A percentile compares a stretch with the other conserved stretches of the same genome.
Conservation (phyloP, 129 eudicot species). For the Centaurea solstitialis region DNA sequence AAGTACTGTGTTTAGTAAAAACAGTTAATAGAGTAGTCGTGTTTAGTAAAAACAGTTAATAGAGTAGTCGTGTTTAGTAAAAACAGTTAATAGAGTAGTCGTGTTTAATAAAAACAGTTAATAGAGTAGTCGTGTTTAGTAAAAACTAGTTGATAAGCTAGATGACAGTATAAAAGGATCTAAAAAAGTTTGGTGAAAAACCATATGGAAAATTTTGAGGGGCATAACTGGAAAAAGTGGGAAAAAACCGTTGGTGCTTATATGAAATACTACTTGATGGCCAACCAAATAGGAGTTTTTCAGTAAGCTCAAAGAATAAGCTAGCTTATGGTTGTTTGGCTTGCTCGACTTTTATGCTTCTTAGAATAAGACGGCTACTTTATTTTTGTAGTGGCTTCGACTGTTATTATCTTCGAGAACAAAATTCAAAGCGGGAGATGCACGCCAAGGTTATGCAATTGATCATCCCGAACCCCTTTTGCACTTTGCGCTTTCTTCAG, state of each 20-base stretch:
- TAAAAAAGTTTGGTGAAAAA: background rate
- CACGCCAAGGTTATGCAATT: conserved; percentile 72
- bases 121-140: background rate
- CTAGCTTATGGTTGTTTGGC: background rate
- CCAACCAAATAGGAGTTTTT: background rate
- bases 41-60: background rate
- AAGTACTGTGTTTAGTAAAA: background rate
- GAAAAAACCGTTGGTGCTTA: background rate
- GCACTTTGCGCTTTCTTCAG: conserved; percentile 89
- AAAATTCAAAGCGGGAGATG: conserved; percentile 79
- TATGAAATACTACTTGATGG: background rate
- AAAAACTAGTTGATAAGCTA: background rate
- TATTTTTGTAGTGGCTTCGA: conserved; percentile 66
- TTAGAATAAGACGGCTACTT: background rate
- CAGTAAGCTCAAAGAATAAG: background rate
- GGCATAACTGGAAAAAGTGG: background rate
- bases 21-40: no score
- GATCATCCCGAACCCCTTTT: conserved; percentile 91
- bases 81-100: no score
- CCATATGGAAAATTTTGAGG: no score
- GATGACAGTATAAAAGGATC: background rate
- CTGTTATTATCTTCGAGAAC: conserved; percentile 65
- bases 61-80: background rate
- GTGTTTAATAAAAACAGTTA: no score
- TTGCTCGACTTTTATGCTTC: background rate